Evolutionary conservation across 2,329 filamentous ascomycete genomes (phyloP), one percentile per base, ranked within the genome.

Genomic region (Calycina marina): DNA sequence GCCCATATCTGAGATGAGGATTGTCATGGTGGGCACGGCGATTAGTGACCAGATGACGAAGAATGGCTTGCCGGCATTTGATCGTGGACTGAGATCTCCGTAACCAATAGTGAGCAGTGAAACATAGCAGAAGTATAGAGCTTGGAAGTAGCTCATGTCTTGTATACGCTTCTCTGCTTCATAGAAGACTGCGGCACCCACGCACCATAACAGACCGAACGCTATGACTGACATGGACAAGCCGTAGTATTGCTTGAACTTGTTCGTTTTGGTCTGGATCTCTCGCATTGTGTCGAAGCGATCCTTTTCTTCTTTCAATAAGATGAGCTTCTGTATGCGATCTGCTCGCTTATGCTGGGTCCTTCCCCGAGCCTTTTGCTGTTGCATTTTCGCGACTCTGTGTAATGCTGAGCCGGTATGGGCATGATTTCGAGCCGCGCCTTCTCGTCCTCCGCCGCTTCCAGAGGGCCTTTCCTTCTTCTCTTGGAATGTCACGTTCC

Each of bases 1-100:
- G 25, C 70, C 67, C 58, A 80, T 68, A 41, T 72, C 66, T 5
- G 64, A 65, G 34, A 77, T 62, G 0, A 82, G 59, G 18, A 78
- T 72, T 0, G 76, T 80, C 67, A 80, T 77, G 2, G 72, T 77
- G 0, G 76, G 76, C 1, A 81, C 66, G 3, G 76, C 75, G 24
- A 80, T 60, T 3, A 81, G 54, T 15, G 66, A 72, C 77, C 77
- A 82, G 14, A 81, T 61, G 4, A 82, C 65, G 47, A 82, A 82
- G 48, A 81, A 77, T 0, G 72, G 70, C 28, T 76, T 67, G 4
- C 73, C 74, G 1, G 71, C 63, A 44, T 79, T 79, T 5, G 65
- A 69, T 38, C 65, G 65, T 0, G 77, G 76, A 6, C 66, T 62
- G 13, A 77, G 56, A 43, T 81, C 76, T 5, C 76, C 76, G 42